Base-by-base conservation (phyloP, 768 basidiomycete genomes). In the Tulasnella sp. region DNA sequence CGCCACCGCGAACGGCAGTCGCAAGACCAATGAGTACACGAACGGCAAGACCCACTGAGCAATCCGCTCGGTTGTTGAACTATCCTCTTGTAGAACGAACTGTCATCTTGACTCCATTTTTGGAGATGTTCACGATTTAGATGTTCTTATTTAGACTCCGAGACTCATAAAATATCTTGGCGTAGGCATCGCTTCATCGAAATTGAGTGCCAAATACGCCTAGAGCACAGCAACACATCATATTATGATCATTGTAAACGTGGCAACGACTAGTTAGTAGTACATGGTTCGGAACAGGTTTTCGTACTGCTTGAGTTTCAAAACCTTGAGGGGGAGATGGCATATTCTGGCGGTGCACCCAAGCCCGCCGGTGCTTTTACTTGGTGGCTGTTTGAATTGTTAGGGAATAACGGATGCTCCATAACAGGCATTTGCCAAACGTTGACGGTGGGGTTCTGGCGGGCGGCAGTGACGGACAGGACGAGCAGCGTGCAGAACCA, bases 341-440 rank as follows among this genome's bases (percentile, higher is more conserved):
- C 19, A 48, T 29, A 23, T 5, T n/a, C 19, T 23, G 47, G 11
- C 27, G n/a, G 19, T 7, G 21, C 47, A 7, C 19, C 47, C 47
- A 48, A 29, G 47, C 47, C 47, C 47, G 19, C n/a, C 7, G 34
- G 34, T 7, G 34, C 34, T 38, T 38, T 38, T 5, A 15, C 5
- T 38, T 7, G 5, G 34, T 15, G 34, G 15, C 34, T 38, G 34
- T 29, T 48, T 7, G 47, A n/a, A n/a, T 23, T 11, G 11, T 48
- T 5, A 23, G 5, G 21, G 47, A 48, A 48, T 5, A 48, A 32
- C n/a, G 42, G 55, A 23, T 56, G 44, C 41, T 56, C 55, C 10
- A 23, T 56, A 26, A 43, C 44, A 24, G 55, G 44, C 17, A 23
- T 26, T 4, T 42, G 19, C 55, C 55, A 56, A 41, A 56, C 55